Evolutionary conservation across 2,329 filamentous ascomycete species (phyloP), one percentile per base, ranked within the genome.

Genomic region (Teratosphaeria destructans): DNA sequence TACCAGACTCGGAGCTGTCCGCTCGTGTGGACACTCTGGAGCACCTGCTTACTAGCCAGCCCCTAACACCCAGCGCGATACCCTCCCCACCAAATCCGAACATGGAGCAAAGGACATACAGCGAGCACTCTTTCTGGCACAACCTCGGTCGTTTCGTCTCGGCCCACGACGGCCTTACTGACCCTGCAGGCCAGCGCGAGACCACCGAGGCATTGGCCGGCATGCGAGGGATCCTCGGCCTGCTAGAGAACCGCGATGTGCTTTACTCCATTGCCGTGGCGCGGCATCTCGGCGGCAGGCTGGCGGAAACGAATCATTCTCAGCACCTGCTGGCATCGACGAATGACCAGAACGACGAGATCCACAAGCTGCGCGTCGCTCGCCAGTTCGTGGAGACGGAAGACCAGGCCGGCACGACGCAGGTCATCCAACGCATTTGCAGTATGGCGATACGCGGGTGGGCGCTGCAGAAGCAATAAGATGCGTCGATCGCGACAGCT

Each of bases 251-350:
- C 68, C 85, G 92, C 57, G 91, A 96, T 71, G 87, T 96, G 19
- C 83, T 96, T 59, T 96, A 96, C 74, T 94, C 89, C 0, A 87
- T 96, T 64, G 89, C 89, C 8, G 84, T 95, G 59, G 85, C 88
- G 16, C 85, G 90, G 29, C 85, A 92, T 63, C 79, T 91, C 56
- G 85, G 88, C 54, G 84, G 85, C 35, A 82, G 85, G 14, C 70
- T 76, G 61, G 71, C 74, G 16, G 75, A 76, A 29, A 79, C 78
- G 64, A 64, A 68, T 29, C 68, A 69, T 16, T 63, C 65, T 23
- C 66, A 64, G 32, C 63, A 65, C 11, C 56, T 70, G 4, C 60
- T 68, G 7, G 63, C 66, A 2, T 61, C 64, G 26, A 65, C 57
- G 37, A 64, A 68, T 52, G 68, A 71, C 57, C 73, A 76, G 8